Percentiles rank a stretch among this genome's conserved stretches.
Conservation (phyloP, 495 filamentous ascomycete species). For the Cercophora scortea region DNA sequence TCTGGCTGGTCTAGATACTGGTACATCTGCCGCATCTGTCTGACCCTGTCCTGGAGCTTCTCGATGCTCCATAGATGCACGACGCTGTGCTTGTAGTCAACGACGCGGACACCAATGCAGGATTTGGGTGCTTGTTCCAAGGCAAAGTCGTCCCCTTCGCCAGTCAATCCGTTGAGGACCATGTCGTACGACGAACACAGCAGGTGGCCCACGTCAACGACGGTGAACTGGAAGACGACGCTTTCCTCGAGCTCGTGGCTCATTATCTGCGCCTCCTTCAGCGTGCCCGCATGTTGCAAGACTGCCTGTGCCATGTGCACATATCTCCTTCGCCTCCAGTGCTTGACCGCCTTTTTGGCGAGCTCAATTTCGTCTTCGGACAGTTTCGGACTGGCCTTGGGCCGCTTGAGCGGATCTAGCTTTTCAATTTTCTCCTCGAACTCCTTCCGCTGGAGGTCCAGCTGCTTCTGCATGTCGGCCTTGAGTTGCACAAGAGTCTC, state of each 20-base stretch:
- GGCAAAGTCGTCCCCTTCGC: constrained; percentile 72
- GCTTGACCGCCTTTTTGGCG: constrained; percentile 55
- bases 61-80: constrained; percentile 92
- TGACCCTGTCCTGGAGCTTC: constrained; percentile 80
- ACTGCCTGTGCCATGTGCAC: constrained; percentile 93
- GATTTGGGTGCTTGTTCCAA: constrained; percentile 81
- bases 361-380: constrained; percentile 61
- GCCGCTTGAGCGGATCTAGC: constrained; percentile 39
- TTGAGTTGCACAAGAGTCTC: constrained; percentile 69
- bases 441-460: constrained; percentile 64
- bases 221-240: constrained; percentile 90
- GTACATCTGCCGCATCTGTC: constrained; percentile 91
- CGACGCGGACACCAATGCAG: constrained; percentile 82
- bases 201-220: constrained; percentile 81
- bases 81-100: constrained; percentile 82
- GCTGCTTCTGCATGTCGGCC: constrained; percentile 75
- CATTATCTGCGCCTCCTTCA: constrained; percentile 97
- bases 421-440: constrained; percentile 58
- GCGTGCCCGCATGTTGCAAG: constrained; percentile 71
- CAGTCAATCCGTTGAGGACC: constrained; percentile 86
- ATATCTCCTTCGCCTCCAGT: constrained; percentile 81
- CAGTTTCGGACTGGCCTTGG: constrained; percentile 53
- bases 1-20: constrained; percentile 94
- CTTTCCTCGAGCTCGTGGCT: constrained; percentile 93
- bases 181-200: constrained; percentile 93